Base-by-base conservation (phyloP, 331 rosid species). In the Quercus phellos region DNA sequence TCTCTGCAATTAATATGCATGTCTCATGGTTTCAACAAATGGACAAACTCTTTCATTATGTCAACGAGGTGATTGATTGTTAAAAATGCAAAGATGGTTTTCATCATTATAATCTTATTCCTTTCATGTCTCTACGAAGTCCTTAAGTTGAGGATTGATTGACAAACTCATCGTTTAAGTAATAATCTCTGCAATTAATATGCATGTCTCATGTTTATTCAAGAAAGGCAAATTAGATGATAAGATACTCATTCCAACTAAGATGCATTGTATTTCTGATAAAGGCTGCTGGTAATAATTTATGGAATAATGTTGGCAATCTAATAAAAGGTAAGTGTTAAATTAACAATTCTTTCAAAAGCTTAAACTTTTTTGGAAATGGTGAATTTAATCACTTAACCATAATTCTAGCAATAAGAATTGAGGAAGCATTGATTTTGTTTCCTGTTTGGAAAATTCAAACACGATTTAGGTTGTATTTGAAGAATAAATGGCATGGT, bases 41-140 rank as follows among this genome's bases (percentile, higher is more conserved):
- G 90, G 97, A 92, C 80, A 90, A 87, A 79, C 75, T 92, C 80
- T 90, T 90, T 75, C 90, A 90, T 80, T 90, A 92, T 22, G 94
- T 92, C 80, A 92, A 92, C 70, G 88, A 92, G 73, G 97, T 90
- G 59, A 74, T 42, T 64, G 34, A 66, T 34, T 1, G 34, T 66
- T 66, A 32, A 18, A 66, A 30, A 26, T 66, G 51, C 26, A 66
- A 29, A 66, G 22, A 58, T 58, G 64, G 64, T 58, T 26, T 56
- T 58, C 64, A 58, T 1, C 18, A 58, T 58, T 12, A 58, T 21
- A 22, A 58, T 58, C 32, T n/a, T 58, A 3, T 13, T 8, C 30
- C 30, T 58, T 58, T 58, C 64, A 21, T 58, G 26, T 58, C 64
- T 58, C 64, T 58, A 58, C 3, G 12, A 58, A 58, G 29, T 21